Conservation (phyloP, 495 filamentous ascomycete species). For the Penicillium fimorum region DNA sequence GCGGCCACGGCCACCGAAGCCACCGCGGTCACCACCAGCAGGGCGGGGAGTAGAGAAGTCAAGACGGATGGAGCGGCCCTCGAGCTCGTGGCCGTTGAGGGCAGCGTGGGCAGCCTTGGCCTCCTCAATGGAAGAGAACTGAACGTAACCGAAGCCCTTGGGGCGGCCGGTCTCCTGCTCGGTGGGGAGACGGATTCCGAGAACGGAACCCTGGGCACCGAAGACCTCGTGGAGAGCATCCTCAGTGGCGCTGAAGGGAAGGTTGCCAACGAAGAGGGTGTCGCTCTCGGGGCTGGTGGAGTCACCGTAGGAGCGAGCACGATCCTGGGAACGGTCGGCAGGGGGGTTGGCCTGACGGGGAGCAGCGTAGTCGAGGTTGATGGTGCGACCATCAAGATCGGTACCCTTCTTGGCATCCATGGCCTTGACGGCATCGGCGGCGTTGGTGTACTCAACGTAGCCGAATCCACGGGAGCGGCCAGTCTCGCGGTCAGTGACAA, state of each 20-base stretch:
- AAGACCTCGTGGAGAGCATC: constrained; percentile 74
- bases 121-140: constrained; percentile 80
- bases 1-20: constrained; percentile 49
- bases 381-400: constrained; percentile 76
- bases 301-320: constrained; percentile 78
- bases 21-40: constrained; percentile 45
- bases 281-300: constrained; percentile 71
- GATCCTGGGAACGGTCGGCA: constrained; percentile 59
- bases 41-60: constrained; percentile 84
- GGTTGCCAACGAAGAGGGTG: constrained; percentile 92
- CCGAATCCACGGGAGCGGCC: constrained; percentile 94
- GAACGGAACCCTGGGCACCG: constrained; percentile 64
- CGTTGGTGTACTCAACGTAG: constrained; percentile 84
- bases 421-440: constrained; percentile 71
- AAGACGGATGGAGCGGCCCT: constrained; percentile 78
- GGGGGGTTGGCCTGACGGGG: constrained; percentile 56
- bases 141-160: constrained; percentile 96
- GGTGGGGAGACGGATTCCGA: constrained; percentile 84
- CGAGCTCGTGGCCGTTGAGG: constrained; percentile 74
- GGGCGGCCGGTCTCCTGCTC: constrained; percentile 80
- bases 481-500: constrained; percentile 79
- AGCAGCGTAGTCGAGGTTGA: constrained; percentile 88
- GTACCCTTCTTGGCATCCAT: constrained; percentile 75
- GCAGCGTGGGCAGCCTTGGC: constrained; percentile 71
- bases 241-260: constrained; percentile 81